Base-by-base conservation (phyloP, 2,329 filamentous ascomycete genomes). In the Cladophialophora immunda region DNA sequence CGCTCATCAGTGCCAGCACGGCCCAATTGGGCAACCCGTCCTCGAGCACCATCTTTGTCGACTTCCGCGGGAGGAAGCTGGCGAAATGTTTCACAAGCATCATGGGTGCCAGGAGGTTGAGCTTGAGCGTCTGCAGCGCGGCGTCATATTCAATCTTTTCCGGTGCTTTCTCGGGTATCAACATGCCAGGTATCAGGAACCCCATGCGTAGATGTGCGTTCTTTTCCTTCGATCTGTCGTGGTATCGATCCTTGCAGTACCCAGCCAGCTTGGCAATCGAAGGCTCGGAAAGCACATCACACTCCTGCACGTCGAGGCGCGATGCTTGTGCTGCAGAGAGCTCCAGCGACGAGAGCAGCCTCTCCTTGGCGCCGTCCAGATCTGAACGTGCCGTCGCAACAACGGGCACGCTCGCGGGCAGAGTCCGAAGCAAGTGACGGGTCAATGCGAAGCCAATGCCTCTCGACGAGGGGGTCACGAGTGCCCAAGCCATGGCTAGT, bases 41-140 rank as follows among this genome's bases (percentile, higher is more conserved):
- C 7, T 69, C 61, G 3, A 70, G 65, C n/a, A 74, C 75, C 15
- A 84, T 70, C 5, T 77, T 68, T 0, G 83, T 82, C 4, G 81
- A 76, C 71, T 86, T 89, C 17, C 81, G 84, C 0, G 92, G 92
- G 3, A 95, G 81, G 73, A 94, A 90, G 0, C 81, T 80, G 0
- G 83, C 82, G 72, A 95, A 92, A 77, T 93, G 88, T 78, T 95
- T 95, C 75, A 92, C 86, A 64, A 94, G 83, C 62, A 95, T 81
- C 74, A 95, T 81, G 0, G 91, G 91, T 0, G 91, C 92, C 2
- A 95, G 81, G 0, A 89, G 84, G 76, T 95, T 96, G 66, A 92
- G 86, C 60, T 84, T 83, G 77, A 93, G 90, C n/a, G 87, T 93
- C 54, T 87, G 80, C n/a, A 91, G 80, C 19, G 90, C 87, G 38